Evolutionary conservation across 108 stramenopile species (phyloP), one percentile per base, ranked within the genome.

Genomic region (Cyclotella distinguenda): DNA sequence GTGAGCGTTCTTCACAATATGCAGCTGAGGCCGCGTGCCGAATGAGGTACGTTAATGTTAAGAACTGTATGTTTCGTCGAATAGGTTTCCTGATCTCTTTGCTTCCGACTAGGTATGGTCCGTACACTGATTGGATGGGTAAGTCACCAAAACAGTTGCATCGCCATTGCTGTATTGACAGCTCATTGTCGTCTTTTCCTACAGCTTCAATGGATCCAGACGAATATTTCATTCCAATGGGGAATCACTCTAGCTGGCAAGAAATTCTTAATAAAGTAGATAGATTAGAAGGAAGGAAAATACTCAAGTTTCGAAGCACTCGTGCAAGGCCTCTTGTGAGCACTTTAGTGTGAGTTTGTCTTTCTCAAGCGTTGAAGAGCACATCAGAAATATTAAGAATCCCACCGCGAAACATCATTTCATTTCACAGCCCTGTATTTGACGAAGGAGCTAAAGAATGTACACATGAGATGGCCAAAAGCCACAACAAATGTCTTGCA

Each of bases 221-320:
- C 49, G 78, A 79, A 40, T 79, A 79, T 55, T 76, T 79, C 28
- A 68, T 74, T 21, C 78, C 78, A 0, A 76, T 77, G 78, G 69
- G 72, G 32, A 49, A 74, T n/a, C 56, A 72, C 28, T 72, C 61
- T 8, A 82, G 68, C 54, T 85, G 82, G 84, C 81, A 83, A 46
- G 53, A 76, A 45, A 49, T 87, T 15, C 38, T 85, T 21, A 67
- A 83, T 15, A 67, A 78, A 22, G 60, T 82, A 9, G 79, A 78
- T 56, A 48, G 52, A 46, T 48, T 60, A 18, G 78, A 71, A 39
- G 72, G 75, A 18, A 44, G 56, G 19, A 74, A 83, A 49, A 67
- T 85, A 18, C 44, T 85, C 23, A 87, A 85, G 43, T 74, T 85
- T 70, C 56, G 79, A 43, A 83, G 79, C 46, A 88, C 81, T 50